Evolutionary conservation across 2,329 filamentous ascomycete genomes (phyloP).

Genomic region (Fusarium continuum): DNA sequence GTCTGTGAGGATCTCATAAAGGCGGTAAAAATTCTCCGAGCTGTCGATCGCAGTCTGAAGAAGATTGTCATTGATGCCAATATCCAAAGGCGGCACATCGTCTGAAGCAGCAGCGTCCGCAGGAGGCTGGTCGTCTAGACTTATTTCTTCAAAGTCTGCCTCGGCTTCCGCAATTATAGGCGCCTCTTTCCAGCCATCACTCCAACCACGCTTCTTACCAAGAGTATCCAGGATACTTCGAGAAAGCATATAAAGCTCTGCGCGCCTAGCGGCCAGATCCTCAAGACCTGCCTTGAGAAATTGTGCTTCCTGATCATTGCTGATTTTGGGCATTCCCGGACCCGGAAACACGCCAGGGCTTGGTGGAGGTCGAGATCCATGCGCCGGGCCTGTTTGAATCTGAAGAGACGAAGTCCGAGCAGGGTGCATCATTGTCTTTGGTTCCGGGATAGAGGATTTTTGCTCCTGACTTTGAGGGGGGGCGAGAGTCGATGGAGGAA

Average conservation of each 20-base stretch:
- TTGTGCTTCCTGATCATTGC: slow-evolving; percentile 54
- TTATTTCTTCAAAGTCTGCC: slow-evolving; percentile 66
- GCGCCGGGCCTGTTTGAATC: slow-evolving; percentile 50
- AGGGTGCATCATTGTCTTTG: slow-evolving; percentile 76
- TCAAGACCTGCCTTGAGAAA: slow-evolving; percentile 75
- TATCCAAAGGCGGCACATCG: slow-evolving; percentile 40
- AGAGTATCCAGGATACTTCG: slow-evolving; percentile 80
- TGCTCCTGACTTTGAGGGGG: slow-evolving; percentile 62
- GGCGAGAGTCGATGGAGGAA: slow-evolving; percentile 67
- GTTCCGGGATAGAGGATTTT: slow-evolving; percentile 71
- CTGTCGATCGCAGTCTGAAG: slow-evolving; percentile 70
- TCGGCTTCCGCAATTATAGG: slow-evolving; percentile 58
- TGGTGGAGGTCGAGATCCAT: slow-evolving; percentile 50
- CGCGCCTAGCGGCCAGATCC: slow-evolving; percentile 82
- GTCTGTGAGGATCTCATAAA: slow-evolving; percentile 83
- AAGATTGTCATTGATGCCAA: slow-evolving; percentile 56
- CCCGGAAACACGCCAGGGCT: slow-evolving; percentile 66
- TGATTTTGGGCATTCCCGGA: slow-evolving; percentile 54
- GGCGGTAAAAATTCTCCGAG: slow-evolving; percentile 69
- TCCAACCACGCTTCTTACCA: slow-evolving; percentile 78
- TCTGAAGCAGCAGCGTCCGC: slow-evolving; percentile 19
- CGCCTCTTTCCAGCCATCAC: slow-evolving; percentile 75
- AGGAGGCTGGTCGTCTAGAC: slow-evolving; percentile 56
- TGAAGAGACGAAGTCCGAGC: slow-evolving; percentile 70
- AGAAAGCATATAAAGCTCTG: slow-evolving; percentile 82